Conservation (phyloP, 371 early-diverging fungal genomes). For the Coemansia sp. region DNA sequence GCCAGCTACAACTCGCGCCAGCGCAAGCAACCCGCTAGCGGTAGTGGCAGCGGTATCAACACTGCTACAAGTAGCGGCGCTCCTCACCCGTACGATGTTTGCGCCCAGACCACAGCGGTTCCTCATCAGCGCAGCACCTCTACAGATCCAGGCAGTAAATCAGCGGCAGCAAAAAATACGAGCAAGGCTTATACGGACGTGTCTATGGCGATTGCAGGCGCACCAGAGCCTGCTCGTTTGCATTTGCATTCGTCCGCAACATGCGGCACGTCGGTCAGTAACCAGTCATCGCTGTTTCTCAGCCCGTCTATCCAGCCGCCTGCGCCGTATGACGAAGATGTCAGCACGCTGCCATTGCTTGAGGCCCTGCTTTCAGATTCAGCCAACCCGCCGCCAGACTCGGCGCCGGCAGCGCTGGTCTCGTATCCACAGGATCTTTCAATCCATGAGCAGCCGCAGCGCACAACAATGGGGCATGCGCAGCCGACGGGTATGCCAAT, state of each 20-base stretch:
- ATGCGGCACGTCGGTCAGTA: neutral
- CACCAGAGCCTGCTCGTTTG: neutral
- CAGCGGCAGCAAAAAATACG: neutral
- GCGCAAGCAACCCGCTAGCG: neutral
- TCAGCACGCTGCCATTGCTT: constrained; percentile 30
- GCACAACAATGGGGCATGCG: neutral
- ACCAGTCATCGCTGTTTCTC: constrained; percentile 7
- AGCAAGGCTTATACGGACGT: neutral
- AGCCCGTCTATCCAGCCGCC: constrained; percentile 10
- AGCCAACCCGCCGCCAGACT: constrained; percentile 16
- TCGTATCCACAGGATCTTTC: neutral
- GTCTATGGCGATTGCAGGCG: neutral
- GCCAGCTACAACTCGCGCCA: neutral
- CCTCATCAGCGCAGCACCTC: neutral
- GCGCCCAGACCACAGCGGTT: neutral
- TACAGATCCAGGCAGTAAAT: neutral
- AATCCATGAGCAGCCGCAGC: constrained; percentile 3
- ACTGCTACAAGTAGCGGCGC: neutral
- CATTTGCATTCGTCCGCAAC: neutral
- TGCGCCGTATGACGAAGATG: neutral
- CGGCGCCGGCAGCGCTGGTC: constrained; percentile 20
- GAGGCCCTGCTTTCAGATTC: constrained; percentile 42
- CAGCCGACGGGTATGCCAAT: neutral
- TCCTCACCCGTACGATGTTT: neutral
- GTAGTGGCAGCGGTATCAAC: neutral